Base-by-base conservation (phyloP, 2,329 filamentous ascomycete genomes). In the Purpureocillium takamizusanense region DNA sequence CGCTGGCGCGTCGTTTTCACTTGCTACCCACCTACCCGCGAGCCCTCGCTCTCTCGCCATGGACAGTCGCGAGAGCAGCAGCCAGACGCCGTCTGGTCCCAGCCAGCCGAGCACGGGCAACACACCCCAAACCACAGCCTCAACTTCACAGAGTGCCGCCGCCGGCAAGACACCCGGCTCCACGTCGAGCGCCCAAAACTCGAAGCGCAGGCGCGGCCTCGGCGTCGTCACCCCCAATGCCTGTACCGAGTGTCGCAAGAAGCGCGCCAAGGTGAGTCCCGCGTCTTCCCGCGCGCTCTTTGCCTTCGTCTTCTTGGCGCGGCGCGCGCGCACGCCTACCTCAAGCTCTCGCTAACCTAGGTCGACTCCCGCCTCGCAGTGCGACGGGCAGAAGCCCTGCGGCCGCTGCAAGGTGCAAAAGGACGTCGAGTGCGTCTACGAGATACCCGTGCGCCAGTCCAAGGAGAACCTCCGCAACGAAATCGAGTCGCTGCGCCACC, bases 171-270 rank as follows among this genome's bases (percentile, higher is more conserved):
- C 37, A 41, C 40, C 23, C 28, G 51, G 18, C 40, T 48, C 23
- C 41, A 51, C 25, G 43, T 47, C n/a, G 39, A 62, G 38, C 51
- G 59, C 35, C 13, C 42, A 44, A 18, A 46, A 40, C 15, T 69
- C 70, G 3, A 78, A 76, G 51, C 62, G 74, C 13, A 64, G 69
- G 35, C 66, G 74, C 35, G 74, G 74, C 2, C 50, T 74, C 4
- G 74, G 74, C 14, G 58, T 76, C 1, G 72, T 78, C 11, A 78
- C 74, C 4, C 70, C 72, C 31, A 78, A 77, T 55, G 74, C 74
- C 17, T 78, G 74, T 51, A 77, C 70, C 14, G 74, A 78, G 51
- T 78, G 74, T 49, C 69, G 74, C 39, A 78, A 77, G 59, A 78
- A 77, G 56, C 72, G 74, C 41, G 73, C 74, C 47, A 78, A 78